Evolutionary conservation across 1,139 yeast genomes (phyloP), one percentile per base, ranked within the genome.

Genomic region (Eremothecium coryli): DNA sequence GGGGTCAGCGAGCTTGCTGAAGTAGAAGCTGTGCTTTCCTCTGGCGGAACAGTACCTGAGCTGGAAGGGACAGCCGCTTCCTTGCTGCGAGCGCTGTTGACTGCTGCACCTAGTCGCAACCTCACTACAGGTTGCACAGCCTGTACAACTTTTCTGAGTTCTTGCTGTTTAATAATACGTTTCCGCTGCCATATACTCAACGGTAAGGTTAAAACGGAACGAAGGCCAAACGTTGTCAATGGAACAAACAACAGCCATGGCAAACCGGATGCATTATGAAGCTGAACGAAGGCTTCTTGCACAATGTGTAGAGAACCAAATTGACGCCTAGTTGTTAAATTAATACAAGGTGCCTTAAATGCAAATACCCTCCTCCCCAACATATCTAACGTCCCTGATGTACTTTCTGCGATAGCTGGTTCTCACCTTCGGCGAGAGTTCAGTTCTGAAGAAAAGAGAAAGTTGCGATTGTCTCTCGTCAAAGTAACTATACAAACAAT

Each of bases 221-320:
- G 67, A 18, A 86, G 55, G 0, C 74, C 61, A 21, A 85, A 56
- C 0, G 96, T 84, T 0, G 84, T 61, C 13, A 76, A 27, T 0
- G 97, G 97, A 7, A 88, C 79, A 26, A 86, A 59, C 0, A 73
- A 73, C 68, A 85, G 76, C 95, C 96, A 88, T 8, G 94, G 84
- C 5, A 85, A 50, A 1, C 84, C 82, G 0, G 81, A 58, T 12
- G 54, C 45, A 8, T 67, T 59, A 53, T 80, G 88, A 1, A 72
- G 38, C 0, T 65, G 30, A 2, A 45, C 38, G 21, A 55, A 42
- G 0, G 43, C 26, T 17, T 52, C 55, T 4, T 57, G 44, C 11
- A 52, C 48, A 17, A 33, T 27, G 18, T 45, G 50, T 22, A 52
- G 46, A 12, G 44, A 30, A 3, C 47, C 33, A 11, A 45, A 25